Percentiles rank a stretch among this genome's conserved stretches.
Conservation (phyloP, 2,329 filamentous ascomycete genomes). For the Phyllosticta citribraziliensis region DNA sequence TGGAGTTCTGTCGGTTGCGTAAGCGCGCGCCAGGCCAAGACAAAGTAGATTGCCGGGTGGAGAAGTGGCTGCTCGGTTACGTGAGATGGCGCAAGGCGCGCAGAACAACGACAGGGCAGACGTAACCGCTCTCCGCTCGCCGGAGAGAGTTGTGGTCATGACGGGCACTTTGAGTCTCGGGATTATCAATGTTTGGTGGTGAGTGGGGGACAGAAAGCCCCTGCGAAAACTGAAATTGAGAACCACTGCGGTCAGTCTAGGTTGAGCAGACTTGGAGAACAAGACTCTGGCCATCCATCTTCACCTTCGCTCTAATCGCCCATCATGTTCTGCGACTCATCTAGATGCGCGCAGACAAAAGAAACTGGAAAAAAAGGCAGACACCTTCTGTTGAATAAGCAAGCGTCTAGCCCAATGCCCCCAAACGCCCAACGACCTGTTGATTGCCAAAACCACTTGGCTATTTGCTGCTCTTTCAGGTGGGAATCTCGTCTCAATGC, state of each 20-base stretch:
- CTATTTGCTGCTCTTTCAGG: background rate
- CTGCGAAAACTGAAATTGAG: background rate
- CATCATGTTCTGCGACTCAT: background rate
- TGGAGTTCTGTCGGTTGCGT: background rate
- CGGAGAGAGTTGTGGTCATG: background rate
- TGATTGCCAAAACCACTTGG: background rate
- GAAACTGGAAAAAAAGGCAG: background rate
- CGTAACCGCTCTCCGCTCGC: background rate
- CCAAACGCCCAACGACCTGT: constrained; percentile 1
- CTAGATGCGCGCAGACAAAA: background rate
- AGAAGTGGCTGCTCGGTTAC: background rate
- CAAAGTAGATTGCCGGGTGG: background rate
- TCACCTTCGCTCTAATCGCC: background rate
- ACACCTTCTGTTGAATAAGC: constrained; percentile 3
- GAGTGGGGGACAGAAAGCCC: background rate
- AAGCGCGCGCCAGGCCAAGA: background rate
- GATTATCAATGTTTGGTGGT: background rate
- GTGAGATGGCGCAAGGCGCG: background rate
- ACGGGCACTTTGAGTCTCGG: no score
- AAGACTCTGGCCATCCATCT: background rate
- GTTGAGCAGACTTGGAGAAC: background rate
- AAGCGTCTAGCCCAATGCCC: background rate
- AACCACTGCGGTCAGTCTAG: background rate
- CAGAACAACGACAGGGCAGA: background rate
- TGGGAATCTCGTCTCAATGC: background rate